Base-by-base conservation (phyloP, 257 asterid genomes). In the Gardenia jasminoides region DNA sequence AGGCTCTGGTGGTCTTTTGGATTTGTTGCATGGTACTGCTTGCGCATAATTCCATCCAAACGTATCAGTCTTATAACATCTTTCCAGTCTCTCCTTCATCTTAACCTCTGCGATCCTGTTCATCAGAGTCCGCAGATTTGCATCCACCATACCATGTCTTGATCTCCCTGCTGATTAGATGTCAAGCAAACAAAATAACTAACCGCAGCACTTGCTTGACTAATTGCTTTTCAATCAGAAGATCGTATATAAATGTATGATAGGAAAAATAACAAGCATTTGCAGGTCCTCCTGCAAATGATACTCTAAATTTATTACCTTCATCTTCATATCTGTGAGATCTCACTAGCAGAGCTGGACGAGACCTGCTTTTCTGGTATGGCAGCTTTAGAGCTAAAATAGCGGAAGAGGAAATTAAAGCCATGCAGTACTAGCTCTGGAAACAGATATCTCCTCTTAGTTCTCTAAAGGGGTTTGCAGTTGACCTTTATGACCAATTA, bases 21-120 rank as follows among this genome's bases (percentile, higher is more conserved):
- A 28, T 6, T 80, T 75, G 31, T 39, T 24, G 59, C 70, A 24
- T 7, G 54, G 33, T 3, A 17, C 15, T 22, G 0, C 10, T 10
- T 16, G 10, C 33, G 76, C 75, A 73, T 85, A 86, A 43, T 85
- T 86, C 91, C 88, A 83, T 47, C 90, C 90, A 7, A 26, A 64
- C 59, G 1, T 66, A 64, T 67, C 75, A 79, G 52, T 15, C 62
- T 36, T 13, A 11, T 79, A 80, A 59, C 91, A 82, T 72, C 78
- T 83, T 16, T 84, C 89, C 26, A 87, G 71, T 74, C 80, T 81
- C 85, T 88, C 93, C 80, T 79, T 86, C 1, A 43, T 80, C 81
- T 75, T 84, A 28, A 86, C 80, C 48, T 84, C 82, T 67, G 82
- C 87, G 46, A 89, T 83, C 43, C 92, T 89, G 79, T 70, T 75